Base-by-base conservation (phyloP, 2,329 filamentous ascomycete genomes). In the Aspergillus pseudoviridinutans region DNA sequence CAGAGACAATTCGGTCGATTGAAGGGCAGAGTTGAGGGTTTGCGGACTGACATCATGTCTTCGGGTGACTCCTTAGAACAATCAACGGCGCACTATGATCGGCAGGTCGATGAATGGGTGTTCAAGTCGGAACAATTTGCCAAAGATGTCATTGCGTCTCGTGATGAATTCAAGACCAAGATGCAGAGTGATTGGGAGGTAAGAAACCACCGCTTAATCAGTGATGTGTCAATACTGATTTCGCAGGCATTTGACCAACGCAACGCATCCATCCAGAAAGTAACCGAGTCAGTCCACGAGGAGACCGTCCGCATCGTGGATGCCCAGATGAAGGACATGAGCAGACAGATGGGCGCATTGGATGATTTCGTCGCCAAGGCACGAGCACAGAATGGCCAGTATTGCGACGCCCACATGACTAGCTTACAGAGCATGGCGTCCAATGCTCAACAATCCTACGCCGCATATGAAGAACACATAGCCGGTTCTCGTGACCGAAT, bases 251-350 rank as follows among this genome's bases (percentile, higher is more conserved):
- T 93, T 41, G 90, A 91, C 65, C 83, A 89, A 57, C 88, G 90
- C 68, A 95, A 92, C 66, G 86, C 82, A n/a, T 87, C 88, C 5
- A 93, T 99, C 65, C 90, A 93, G 65, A 82, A 84, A 7, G 90
- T 90, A 0, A 92, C 93, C 0, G 89, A 90, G 65, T 90, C 90
- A 2, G 92, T 97, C 1, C 92, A 99, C 64, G 88, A 89, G 35
- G 90, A 96, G 75, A 97, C 93, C 0, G 86, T 96, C 29, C 87
- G 88, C 6, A 93, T 95, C 57, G 92, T 97, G 12, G 90, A 93
- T 68, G 87, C 89, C 57, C 94, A 99, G 76, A 90, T 95, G 77
- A 83, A 84, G 56, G 90, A 96, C 64, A 88, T 99, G 69, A 88
- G 90, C 59, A 83, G 82, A n/a, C 91, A 97, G 74, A 92, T 99